Evolutionary conservation across 2,329 filamentous ascomycete genomes (phyloP).

Genomic region (Diplocarpon rosae): DNA sequence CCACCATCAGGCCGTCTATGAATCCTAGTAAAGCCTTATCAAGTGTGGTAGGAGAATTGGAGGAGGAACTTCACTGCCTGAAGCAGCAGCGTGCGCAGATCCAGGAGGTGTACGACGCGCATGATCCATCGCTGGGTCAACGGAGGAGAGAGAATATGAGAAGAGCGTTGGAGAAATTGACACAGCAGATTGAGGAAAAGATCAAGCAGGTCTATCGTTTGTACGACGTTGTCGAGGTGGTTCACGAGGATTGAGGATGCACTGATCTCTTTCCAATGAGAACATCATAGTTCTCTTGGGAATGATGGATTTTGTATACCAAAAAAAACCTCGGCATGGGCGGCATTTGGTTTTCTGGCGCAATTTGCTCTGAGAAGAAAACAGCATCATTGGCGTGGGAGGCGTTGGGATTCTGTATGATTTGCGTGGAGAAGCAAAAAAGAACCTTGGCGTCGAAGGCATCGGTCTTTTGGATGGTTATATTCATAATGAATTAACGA

Average conservation of each 20-base stretch:
- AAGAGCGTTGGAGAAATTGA: slow-evolving; percentile 47
- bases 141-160: slow-evolving; percentile 52
- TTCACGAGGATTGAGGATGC: not conserved
- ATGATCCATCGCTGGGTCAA: slow-evolving; percentile 56
- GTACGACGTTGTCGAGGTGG: slow-evolving; percentile 52
- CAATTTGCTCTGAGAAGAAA: no score
- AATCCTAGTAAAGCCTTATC: not conserved
- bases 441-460: no score
- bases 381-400: no score
- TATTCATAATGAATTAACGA: no score
- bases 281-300: no score
- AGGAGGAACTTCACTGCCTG: slow-evolving; percentile 70
- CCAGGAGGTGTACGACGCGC: slow-evolving; percentile 51
- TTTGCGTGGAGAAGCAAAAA: no score
- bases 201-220: slow-evolving; percentile 71
- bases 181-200: slow-evolving; percentile 58
- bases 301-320: not conserved
- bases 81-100: slow-evolving; percentile 56
- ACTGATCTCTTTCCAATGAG: no score
- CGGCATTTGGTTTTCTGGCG: no score
- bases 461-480: no score
- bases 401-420: no score
- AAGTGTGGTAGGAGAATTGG: slow-evolving; percentile 67
- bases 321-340: no score
- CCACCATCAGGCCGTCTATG: not conserved